Percentiles rank a stretch among this genome's conserved stretches.
Evolutionary conservation across 140 eudicot genomes (phyloP).

Genomic region (Ambrosia hybrid): DNA sequence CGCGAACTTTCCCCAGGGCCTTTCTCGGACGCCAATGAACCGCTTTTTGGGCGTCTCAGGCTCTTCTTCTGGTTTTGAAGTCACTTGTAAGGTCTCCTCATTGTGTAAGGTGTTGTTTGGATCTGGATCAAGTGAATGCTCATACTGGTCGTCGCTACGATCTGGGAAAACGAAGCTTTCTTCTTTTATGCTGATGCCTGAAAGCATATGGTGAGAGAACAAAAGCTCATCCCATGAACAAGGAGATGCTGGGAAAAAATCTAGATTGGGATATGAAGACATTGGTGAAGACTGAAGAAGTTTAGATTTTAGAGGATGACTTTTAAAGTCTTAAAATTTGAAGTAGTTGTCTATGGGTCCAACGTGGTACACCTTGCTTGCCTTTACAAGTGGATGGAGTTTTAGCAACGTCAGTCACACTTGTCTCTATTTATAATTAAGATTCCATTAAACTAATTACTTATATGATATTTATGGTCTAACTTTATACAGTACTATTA

Average conservation of each 20-base stretch:
- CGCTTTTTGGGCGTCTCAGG: constrained; percentile 24
- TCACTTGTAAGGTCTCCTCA: constrained; percentile 5
- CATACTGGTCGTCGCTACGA: background rate
- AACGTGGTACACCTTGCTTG: constrained; percentile 19
- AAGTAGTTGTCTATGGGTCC: constrained; percentile 31
- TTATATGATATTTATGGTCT: background rate
- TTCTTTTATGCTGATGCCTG: constrained; percentile 18
- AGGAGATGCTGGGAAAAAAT: constrained; percentile 29
- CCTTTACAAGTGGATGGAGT: constrained; percentile 33
- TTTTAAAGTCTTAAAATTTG: constrained; percentile 6
- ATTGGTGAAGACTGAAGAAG: constrained; percentile 19
- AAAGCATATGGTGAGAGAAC: constrained; percentile 22
- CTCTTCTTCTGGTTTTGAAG: background rate
- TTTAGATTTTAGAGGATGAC: constrained; percentile 9
- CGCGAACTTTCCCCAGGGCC: constrained; percentile 64
- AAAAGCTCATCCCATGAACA: constrained; percentile 40
- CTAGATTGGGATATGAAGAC: constrained; percentile 25
- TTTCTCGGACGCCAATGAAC: constrained; percentile 50
- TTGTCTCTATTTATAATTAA: background rate
- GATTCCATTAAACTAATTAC: background rate
- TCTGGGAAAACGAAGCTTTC: background rate
- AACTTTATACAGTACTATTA: too few species aligned
- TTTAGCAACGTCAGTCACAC: background rate
- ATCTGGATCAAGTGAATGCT: constrained; percentile 26
- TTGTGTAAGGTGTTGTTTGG: background rate